Evolutionary conservation across 495 filamentous ascomycete genomes (phyloP).

Genomic region (Penicillium steckii): DNA sequence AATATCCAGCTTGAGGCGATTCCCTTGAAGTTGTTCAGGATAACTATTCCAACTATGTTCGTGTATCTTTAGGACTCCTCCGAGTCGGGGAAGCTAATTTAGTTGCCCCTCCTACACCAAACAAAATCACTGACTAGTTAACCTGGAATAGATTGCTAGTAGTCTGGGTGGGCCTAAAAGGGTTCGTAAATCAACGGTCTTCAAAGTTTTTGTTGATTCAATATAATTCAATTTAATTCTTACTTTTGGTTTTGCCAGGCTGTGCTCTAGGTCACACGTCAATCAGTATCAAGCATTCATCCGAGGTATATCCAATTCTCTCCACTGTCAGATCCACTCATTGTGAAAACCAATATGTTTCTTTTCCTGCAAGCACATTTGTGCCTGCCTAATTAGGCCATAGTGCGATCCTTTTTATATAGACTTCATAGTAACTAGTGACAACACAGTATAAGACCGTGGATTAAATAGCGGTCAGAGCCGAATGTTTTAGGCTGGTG

Average conservation of each 20-base stretch:
- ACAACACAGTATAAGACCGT: too few species aligned
- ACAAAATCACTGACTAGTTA: not conserved
- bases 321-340: conserved; percentile 11
- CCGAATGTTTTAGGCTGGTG: not conserved
- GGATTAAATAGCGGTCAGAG: conserved; percentile 20
- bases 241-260: too few species aligned
- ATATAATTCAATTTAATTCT: too few species aligned
- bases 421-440: too few species aligned
- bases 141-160: not conserved
- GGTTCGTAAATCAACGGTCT: conserved; percentile 3
- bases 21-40: too few species aligned
- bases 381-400: conserved; percentile 11
- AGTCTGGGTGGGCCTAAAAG: not conserved
- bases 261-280: too few species aligned
- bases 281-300: conserved; percentile 5
- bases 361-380: conserved; percentile 8
- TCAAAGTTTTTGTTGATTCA: conserved; percentile 3
- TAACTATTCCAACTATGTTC: too few species aligned
- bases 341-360: conserved; percentile 2
- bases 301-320: conserved; percentile 16
- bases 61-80: too few species aligned
- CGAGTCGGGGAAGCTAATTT: too few species aligned
- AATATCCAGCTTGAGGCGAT: too few species aligned
- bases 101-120: too few species aligned
- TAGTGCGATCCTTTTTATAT: conserved; percentile 8